Evolutionary conservation across 108 stramenopile genomes (phyloP), one percentile per base, ranked within the genome.

Genomic region (Pseudonitzschia multiseries): DNA sequence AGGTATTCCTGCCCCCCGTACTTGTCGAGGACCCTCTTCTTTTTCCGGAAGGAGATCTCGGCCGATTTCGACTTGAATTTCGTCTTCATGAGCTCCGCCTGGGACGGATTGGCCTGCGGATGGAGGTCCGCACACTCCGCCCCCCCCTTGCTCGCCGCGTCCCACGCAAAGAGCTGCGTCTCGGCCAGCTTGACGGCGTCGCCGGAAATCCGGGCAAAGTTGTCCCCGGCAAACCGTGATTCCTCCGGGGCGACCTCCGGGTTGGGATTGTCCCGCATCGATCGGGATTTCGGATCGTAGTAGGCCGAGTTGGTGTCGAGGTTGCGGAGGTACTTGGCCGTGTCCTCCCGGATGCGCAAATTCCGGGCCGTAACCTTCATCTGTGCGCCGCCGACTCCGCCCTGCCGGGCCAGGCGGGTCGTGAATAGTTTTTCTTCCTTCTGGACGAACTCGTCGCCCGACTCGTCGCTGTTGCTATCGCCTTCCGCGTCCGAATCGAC

Each of bases 321-420:
- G 75, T 99, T 99, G 46, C 96, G 82, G 57, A 99, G 80, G 82
- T 99, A 99, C 76, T 99, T 99, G 63, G 98, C 98, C 36, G 97
- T 98, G 81, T 99, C 99, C 74, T 99, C 99, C 29, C 99, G 95
- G 74, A 99, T 97, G 42, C 99, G 92, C 13, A 99, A 86, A 76
- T 99, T 99, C 5, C 98, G 91, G 20, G 98, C 97, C 9, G 98
- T 98, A 18, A 96, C 94, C 80, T 95, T 97, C 97, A 98, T 98
- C 86, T 98, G 97, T 17, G 96, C 96, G 28, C 97, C 98, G 44
- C 98, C 97, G 28, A 99, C 94, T 75, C 97, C 98, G 61, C 98
- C 98, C 79, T 98, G 98, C 8, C 97, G 84, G 20, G 95, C 97
- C n/a, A 97, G 77, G 4, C 96, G 96, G 4, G 95, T 87, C n/a